Evolutionary conservation across 169 alveolate genomes (phyloP).

Genomic region (Plasmodium malariae): DNA sequence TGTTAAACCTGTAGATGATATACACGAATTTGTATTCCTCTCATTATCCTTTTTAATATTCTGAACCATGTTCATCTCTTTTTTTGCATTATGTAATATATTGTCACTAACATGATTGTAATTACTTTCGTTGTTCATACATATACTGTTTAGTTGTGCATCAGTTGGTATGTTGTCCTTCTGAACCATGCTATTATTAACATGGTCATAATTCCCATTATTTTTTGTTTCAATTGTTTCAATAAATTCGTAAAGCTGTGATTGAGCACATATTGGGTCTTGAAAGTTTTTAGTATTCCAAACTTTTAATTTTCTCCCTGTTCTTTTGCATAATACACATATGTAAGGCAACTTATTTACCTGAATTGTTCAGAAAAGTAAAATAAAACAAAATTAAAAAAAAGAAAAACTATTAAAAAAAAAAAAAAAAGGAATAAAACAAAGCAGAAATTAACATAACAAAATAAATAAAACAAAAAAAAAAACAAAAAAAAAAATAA

Average conservation of each 20-base stretch:
- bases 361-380: not conserved
- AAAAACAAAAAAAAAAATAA: not conserved
- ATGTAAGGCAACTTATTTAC: conserved; percentile 51
- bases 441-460: not conserved
- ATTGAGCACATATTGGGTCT: conserved; percentile 74
- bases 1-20: not conserved
- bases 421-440: no score
- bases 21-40: not conserved
- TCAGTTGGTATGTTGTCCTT: not conserved
- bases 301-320: conserved; percentile 64
- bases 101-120: not conserved
- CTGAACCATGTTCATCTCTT: no score
- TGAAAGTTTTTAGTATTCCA: conserved; percentile 71
- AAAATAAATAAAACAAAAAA: no score
- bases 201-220: not conserved
- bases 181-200: not conserved
- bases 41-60: not conserved
- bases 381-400: no score
- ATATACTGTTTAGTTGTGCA: not conserved
- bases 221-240: conserved; percentile 28
- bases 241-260: conserved; percentile 62
- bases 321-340: conserved; percentile 60
- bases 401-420: no score
- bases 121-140: not conserved
- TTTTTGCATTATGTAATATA: no score